Evolutionary conservation across 495 filamentous ascomycete species (phyloP), one percentile per base, ranked within the genome.

Genomic region (Aspergillus haitiensis): DNA sequence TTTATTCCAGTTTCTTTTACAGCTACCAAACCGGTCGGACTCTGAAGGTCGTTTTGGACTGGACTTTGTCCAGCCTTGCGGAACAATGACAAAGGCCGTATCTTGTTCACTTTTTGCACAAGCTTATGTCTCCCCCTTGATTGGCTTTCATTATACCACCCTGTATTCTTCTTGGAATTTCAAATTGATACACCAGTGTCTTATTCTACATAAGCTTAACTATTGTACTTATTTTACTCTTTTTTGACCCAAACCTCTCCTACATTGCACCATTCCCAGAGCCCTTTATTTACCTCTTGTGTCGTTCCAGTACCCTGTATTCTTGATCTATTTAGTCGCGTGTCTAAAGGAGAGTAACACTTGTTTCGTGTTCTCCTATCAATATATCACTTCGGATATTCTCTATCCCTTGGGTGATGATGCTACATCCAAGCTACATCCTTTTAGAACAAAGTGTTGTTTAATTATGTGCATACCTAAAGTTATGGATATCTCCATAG

Each of bases 61-160:
- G 39, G 3, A 10, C 10, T 39, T 13, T 58, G 49, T 54, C 55
- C 7, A 31, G 37, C 56, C 31, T 37, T 12, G 27, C 45, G n/a
- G 48, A 46, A 56, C 54, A 51, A 53, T 55, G 45, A 59, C 33
- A 58, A 39, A 62, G 39, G 57, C 35, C 42, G 12, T 37, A 39
- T 31, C 52, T 56, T 6, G 52, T 52, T 59, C 7, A 47, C 35
- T 59, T 35, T 48, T 49, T 65, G 52, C 40, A 59, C 32, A 40
- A 16, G 35, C 42, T 18, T 55, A n/a, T 52, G 9, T 27, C 36
- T 56, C 44, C 18, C 32, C 9, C 42, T 18, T 15, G 49, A 16
- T 61, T 58, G 46, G 62, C 52, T 47, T 50, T 60, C 49, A 57
- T 67, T 67, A 67, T 67, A 67, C 65, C 65, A 64, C 58, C 53